Evolutionary conservation across 371 early-diverging fungal genomes (phyloP).

Genomic region (Syncephalastrum sp.): DNA sequence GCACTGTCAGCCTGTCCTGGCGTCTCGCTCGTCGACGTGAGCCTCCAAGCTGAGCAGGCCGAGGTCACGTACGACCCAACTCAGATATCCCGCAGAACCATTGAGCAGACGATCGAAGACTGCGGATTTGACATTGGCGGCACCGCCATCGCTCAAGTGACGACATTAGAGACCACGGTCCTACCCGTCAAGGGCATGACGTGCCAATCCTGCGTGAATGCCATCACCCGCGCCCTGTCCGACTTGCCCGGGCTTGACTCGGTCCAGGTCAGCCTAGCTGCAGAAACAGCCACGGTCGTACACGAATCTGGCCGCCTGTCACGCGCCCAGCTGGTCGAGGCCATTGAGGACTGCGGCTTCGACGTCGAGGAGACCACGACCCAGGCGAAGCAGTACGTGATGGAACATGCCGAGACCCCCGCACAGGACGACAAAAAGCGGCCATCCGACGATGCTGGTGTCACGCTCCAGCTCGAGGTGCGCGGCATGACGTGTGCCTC

Average conservation of each 20-base stretch:
- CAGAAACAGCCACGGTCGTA: constrained; percentile 42
- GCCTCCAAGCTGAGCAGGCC: constrained; percentile 37
- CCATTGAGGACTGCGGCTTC: constrained; percentile 54
- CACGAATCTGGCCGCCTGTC: constrained; percentile 24
- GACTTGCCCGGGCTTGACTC: constrained; percentile 40
- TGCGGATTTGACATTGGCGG: constrained; percentile 32
- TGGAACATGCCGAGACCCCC: background rate
- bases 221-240: constrained; percentile 56
- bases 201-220: constrained; percentile 79
- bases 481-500: constrained; percentile 86
- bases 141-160: background rate
- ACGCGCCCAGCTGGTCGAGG: constrained; percentile 25
- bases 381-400: background rate
- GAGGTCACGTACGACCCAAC: constrained; percentile 32
- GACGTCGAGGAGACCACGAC: constrained; percentile 16
- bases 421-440: background rate
- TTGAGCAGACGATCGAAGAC: constrained; percentile 58
- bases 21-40: constrained; percentile 38
- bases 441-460: background rate
- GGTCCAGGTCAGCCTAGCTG: constrained; percentile 42
- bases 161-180: constrained; percentile 13
- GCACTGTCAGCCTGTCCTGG: constrained; percentile 48
- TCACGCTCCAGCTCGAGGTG: constrained; percentile 21
- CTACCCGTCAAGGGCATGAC: constrained; percentile 80
- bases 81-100: background rate